These are phyloP conservation scores for Ceratopteris richardii DNA, from an alignment of 75 land plant genomes.

Conservation along the genomic window DNA sequence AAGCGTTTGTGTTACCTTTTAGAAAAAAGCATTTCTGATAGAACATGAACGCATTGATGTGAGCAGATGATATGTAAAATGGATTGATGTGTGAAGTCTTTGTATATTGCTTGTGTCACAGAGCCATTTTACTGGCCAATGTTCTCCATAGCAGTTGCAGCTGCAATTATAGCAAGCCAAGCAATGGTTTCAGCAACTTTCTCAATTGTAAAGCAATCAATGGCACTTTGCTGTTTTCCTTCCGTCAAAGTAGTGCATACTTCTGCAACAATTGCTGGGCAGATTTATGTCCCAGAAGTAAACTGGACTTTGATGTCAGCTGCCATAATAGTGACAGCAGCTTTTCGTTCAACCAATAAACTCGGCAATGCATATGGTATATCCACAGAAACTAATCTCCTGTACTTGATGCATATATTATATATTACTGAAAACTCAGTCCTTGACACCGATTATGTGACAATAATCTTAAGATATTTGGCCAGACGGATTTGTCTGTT, in stretches of 20 bases:
- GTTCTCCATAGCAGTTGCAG: slow-evolving; percentile 55
- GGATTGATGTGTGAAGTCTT: too few species aligned
- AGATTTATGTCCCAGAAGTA: slow-evolving; percentile 78
- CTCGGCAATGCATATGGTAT: slow-evolving; percentile 87
- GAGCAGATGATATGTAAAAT: too few species aligned
- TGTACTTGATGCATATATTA: too few species aligned
- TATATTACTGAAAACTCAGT: too few species aligned
- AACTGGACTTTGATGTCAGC: slow-evolving; percentile 85
- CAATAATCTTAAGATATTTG: too few species aligned
- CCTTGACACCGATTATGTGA: too few species aligned
- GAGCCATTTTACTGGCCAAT: slow-evolving; percentile 19
- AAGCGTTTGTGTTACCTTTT: too few species aligned
- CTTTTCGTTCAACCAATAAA: slow-evolving; percentile 61
- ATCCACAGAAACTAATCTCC: too few species aligned
- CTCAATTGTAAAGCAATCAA: slow-evolving; percentile 69
- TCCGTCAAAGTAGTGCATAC: slow-evolving; percentile 81
- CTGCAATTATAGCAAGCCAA: slow-evolving; percentile 80
- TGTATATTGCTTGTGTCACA: slow-evolving; percentile 21
- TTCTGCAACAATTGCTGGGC: slow-evolving; percentile 62
- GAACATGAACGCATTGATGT: too few species aligned
- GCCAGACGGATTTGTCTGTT: too few species aligned
- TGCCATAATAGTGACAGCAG: slow-evolving; percentile 63
- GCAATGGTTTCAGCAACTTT: slow-evolving; percentile 83
- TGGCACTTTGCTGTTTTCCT: slow-evolving; percentile 84
- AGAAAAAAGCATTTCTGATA: too few species aligned